These are phyloP conservation scores for Claviceps cyperi DNA, from an alignment of 2,329 filamentous ascomycete species.

Conservation along the genomic window DNA sequence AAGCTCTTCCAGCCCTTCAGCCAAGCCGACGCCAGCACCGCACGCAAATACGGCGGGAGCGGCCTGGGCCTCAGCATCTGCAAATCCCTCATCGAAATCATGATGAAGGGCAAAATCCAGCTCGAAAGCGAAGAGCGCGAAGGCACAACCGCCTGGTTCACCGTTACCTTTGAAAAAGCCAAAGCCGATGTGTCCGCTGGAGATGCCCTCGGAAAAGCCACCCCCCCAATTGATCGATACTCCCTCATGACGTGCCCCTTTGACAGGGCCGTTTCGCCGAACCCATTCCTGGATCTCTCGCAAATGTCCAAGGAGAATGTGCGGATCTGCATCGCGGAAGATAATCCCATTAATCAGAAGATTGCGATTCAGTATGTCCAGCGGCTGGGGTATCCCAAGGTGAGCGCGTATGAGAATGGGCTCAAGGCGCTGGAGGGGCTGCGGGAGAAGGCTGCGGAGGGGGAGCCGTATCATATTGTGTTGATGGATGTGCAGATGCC, in stretches of 20 bases:
- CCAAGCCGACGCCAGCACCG: slow-evolving; percentile 81
- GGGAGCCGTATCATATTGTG: slow-evolving; percentile 72
- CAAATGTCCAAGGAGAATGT: slow-evolving; percentile 62
- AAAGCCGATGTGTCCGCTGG: slow-evolving; percentile 44
- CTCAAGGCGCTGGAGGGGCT: slow-evolving; percentile 76
- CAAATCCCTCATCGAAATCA: slow-evolving; percentile 84
- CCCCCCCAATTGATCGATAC: slow-evolving; percentile 23
- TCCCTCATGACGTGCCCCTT: slow-evolving; percentile 14
- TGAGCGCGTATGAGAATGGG: slow-evolving; percentile 83
- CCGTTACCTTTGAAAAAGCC: slow-evolving; percentile 73
- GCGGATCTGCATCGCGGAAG: slow-evolving; percentile 84
- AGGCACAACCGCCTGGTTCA: slow-evolving; percentile 65
- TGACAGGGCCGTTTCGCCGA: slow-evolving; percentile 25
- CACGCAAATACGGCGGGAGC: slow-evolving; percentile 81
- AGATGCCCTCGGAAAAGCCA: slow-evolving; percentile 29
- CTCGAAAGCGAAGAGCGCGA: slow-evolving; percentile 61
- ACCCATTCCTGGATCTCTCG: slow-evolving; percentile 50
- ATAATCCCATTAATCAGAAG: slow-evolving; percentile 88
- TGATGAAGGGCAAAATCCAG: slow-evolving; percentile 76
- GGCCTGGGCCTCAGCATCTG: slow-evolving; percentile 86
- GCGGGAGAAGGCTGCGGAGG: slow-evolving; percentile 54
- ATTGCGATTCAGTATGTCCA: slow-evolving; percentile 86
- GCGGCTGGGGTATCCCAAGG: slow-evolving; percentile 65
- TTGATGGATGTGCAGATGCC: slow-evolving; percentile 98
- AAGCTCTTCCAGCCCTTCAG: slow-evolving; percentile 88